phyloP scores from a whole-genome alignment of 306 rosid genomes.

The Cercis canadensis region DNA sequence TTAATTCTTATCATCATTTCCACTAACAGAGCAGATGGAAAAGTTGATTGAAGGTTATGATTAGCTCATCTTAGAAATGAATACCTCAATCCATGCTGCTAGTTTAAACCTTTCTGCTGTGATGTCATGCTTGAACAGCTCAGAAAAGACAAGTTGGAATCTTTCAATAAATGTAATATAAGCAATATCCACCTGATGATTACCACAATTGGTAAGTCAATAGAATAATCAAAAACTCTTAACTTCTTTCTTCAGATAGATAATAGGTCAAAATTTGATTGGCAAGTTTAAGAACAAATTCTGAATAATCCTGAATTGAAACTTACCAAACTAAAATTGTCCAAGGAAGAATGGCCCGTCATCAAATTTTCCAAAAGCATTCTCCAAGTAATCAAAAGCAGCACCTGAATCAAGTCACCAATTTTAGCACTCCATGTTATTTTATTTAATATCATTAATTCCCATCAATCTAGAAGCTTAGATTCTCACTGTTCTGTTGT shows the following conservation, averaged over 20 bases:
- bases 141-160: constrained; percentile 54
- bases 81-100: constrained; percentile 72
- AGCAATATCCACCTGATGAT: constrained; percentile 70
- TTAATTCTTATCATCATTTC: too few species aligned
- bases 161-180: constrained; percentile 69
- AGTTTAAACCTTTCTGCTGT: constrained; percentile 68
- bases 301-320: constrained; percentile 2
- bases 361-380: constrained; percentile 69
- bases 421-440: too few species aligned
- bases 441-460: too few species aligned
- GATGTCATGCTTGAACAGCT: constrained; percentile 53
- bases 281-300: background rate
- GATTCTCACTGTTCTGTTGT: constrained; percentile 47
- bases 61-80: too few species aligned
- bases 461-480: constrained; percentile 12
- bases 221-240: constrained; percentile 3
- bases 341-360: constrained; percentile 85
- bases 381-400: constrained; percentile 78
- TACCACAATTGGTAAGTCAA: constrained; percentile 24
- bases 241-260: background rate
- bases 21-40: too few species aligned
- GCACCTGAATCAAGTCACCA: constrained; percentile 44
- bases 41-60: too few species aligned
- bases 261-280: background rate
- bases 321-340: constrained; percentile 72